These are phyloP conservation scores for Dryas integrifolia DNA, from an alignment of 331 rosid species.

Conservation along the genomic window DNA sequence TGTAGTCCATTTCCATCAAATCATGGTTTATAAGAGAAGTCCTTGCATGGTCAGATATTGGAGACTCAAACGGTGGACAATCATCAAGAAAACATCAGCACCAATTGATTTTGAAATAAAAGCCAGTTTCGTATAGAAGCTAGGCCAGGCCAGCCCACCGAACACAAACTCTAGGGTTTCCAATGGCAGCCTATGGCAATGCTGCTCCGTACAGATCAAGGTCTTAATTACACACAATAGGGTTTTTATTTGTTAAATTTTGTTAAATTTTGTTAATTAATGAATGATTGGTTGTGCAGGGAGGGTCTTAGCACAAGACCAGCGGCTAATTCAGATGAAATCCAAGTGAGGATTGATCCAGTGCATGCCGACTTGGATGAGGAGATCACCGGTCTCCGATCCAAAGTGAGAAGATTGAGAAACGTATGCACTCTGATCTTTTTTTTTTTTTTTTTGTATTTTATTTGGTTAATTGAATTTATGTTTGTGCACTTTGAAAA, in stretches of 20 bases:
- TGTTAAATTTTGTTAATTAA: background rate
- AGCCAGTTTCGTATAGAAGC: background rate
- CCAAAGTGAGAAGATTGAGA: constrained; percentile 74
- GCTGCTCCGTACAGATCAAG: constrained; percentile 55
- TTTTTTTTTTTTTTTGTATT: background rate
- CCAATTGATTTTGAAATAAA: constrained; percentile 2
- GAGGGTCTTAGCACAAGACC: constrained; percentile 77
- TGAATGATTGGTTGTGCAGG: constrained; percentile 36
- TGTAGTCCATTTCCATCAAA: background rate
- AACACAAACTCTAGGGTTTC: constrained; percentile 12
- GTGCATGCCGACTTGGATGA: constrained; percentile 58
- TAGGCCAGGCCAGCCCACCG: background rate
- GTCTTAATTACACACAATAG: constrained; percentile 9
- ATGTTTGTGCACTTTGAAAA: background rate
- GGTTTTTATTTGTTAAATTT: background rate
- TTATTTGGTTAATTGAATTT: background rate
- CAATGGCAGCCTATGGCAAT: constrained; percentile 50
- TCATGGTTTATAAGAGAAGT: background rate
- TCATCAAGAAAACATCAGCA: background rate
- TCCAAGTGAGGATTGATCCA: constrained; percentile 84
- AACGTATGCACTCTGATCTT: constrained; percentile 41
- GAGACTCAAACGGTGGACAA: background rate
- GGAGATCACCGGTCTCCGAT: constrained; percentile 71
- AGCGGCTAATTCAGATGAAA: constrained; percentile 58
- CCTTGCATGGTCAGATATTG: background rate